These are phyloP conservation scores for Tilletia setariae DNA, from an alignment of 1,284 basidiomycete genomes.

Conservation along the genomic window DNA sequence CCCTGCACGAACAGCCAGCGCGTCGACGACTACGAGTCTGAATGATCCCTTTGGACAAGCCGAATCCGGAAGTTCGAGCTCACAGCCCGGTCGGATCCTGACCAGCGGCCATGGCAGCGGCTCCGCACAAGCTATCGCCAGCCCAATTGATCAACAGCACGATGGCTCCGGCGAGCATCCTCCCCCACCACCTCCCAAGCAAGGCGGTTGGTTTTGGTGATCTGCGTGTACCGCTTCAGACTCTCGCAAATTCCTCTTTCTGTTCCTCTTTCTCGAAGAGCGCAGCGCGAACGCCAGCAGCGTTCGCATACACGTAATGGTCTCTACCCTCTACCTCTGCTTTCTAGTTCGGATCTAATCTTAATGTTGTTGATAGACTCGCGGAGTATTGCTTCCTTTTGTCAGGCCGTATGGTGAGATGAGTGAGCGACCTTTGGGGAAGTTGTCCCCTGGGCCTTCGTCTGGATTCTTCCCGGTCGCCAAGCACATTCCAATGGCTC, in stretches of 20 bases:
- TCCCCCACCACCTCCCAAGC: neutral
- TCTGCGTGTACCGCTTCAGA: neutral
- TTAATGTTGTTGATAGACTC: too few species aligned
- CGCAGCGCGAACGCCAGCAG: neutral
- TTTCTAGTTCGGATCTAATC: too few species aligned
- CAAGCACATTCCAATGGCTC: too few species aligned
- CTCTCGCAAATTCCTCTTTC: neutral
- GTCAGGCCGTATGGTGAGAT: too few species aligned
- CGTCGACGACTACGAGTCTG: conserved; percentile 20
- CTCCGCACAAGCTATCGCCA: neutral
- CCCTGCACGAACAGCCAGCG: conserved; percentile 34
- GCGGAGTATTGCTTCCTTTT: too few species aligned
- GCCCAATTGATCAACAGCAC: neutral
- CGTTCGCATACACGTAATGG: too few species aligned
- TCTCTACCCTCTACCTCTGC: too few species aligned
- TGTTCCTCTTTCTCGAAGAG: neutral
- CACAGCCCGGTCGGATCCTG: neutral
- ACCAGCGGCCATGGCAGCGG: neutral
- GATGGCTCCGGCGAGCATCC: too few species aligned
- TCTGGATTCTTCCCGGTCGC: too few species aligned
- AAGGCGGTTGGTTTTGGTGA: conserved; percentile 1
- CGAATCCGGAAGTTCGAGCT: neutral
- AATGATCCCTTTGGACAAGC: neutral
- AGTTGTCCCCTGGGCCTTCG: too few species aligned
- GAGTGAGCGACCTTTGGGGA: too few species aligned